Evolutionary conservation across 2,329 filamentous ascomycete species (phyloP).

Genomic region (Fusarium brevicatenulatum): DNA sequence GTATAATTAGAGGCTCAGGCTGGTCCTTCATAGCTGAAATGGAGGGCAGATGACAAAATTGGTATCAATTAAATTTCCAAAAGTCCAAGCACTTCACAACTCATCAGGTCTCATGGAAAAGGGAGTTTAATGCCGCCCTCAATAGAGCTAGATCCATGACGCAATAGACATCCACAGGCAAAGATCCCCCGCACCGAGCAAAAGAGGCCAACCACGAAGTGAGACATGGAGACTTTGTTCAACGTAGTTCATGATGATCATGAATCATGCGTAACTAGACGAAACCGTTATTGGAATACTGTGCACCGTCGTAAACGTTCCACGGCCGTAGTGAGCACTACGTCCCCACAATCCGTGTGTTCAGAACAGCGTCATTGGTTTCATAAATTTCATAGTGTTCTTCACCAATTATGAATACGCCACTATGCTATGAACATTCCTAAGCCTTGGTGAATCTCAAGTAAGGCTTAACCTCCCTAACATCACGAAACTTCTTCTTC

Average conservation of each 20-base stretch:
- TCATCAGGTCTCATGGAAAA: too few species aligned
- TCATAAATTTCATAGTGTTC: neutral
- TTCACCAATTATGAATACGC: neutral
- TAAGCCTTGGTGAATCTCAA: slow-evolving; percentile 69
- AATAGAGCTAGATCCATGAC: slow-evolving; percentile 6
- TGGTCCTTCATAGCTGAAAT: neutral
- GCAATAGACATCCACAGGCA: neutral
- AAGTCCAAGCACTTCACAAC: too few species aligned
- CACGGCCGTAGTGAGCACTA: fast-evolving
- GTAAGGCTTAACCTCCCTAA: slow-evolving; percentile 74
- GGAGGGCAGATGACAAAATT: too few species aligned
- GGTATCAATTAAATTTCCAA: too few species aligned
- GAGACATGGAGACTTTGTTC: neutral
- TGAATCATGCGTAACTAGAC: neutral
- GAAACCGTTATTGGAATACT: neutral
- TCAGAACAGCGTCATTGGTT: fast-evolving
- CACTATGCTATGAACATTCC: fast-evolving
- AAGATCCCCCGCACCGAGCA: neutral
- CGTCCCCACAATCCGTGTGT: too few species aligned
- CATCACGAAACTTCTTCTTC: slow-evolving; percentile 84
- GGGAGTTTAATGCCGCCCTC: too few species aligned
- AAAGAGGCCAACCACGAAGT: neutral
- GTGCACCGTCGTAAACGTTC: fast-evolving
- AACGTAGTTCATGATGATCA: too few species aligned
- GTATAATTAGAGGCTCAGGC: fast-evolving